phyloP scores from a whole-genome alignment of 1,284 basidiomycete species.

The Trametes pubescens region DNA sequence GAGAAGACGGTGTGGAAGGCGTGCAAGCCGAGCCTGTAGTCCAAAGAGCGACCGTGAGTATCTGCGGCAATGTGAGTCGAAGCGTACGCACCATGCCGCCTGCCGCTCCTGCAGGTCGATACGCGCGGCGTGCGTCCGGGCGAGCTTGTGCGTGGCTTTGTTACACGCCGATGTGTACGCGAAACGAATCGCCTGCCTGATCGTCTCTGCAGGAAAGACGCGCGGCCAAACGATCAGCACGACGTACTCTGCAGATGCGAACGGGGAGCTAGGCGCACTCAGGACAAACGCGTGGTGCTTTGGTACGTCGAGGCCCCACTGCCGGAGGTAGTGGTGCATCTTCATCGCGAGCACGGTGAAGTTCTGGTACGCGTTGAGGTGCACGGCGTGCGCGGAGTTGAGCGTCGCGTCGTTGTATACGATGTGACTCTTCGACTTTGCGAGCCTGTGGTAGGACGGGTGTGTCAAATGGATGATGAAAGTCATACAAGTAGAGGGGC shows the following conservation, averaged over 20 bases:
- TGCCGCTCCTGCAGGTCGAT: slow-evolving; percentile 57
- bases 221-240: not conserved
- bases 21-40: slow-evolving; percentile 77
- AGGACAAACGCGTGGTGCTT: slow-evolving; percentile 59
- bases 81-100: slow-evolving; percentile 66
- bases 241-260: not conserved
- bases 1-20: slow-evolving; percentile 77
- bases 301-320: slow-evolving; percentile 58
- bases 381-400: slow-evolving; percentile 70
- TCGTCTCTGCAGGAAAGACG: slow-evolving; percentile 51
- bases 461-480: no score
- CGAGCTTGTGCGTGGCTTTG: slow-evolving; percentile 55
- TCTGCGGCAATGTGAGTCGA: not conserved
- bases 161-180: slow-evolving; percentile 60
- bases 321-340: slow-evolving; percentile 82
- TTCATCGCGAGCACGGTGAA: slow-evolving; percentile 90
- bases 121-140: slow-evolving; percentile 47
- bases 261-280: slow-evolving; percentile 49
- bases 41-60: not conserved
- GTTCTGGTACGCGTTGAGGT: slow-evolving; percentile 88
- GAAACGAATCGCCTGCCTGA: slow-evolving; percentile 66
- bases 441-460: slow-evolving; percentile 52
- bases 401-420: slow-evolving; percentile 82
- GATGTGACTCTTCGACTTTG: slow-evolving; percentile 73
- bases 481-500: slow-evolving; percentile 32